Evolutionary conservation across 2,329 filamentous ascomycete species (phyloP).

Genomic region (Aspergillus alliaceus): DNA sequence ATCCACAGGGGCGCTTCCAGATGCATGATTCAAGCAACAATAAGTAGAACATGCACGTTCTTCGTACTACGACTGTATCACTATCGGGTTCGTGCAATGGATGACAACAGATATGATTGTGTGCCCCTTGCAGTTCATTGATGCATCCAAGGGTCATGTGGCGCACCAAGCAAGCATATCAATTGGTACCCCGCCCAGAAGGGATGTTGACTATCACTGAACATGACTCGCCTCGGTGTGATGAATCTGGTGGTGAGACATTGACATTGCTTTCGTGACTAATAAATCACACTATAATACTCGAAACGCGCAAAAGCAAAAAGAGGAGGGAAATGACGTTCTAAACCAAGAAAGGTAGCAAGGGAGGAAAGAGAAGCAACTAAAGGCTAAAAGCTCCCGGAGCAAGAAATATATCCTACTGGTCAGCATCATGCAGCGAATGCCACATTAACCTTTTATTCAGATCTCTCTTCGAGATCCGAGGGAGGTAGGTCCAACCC

Average conservation of each 20-base stretch:
- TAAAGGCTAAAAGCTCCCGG: background rate
- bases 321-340: background rate
- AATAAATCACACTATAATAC: too few relatives aligned
- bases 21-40: background rate
- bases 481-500: conserved; percentile 54
- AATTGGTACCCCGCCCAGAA: background rate
- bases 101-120: background rate
- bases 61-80: background rate
- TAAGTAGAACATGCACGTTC: background rate
- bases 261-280: background rate
- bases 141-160: background rate
- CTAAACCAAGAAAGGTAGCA: background rate
- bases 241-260: background rate
- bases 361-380: too few relatives aligned
- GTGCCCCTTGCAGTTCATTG: background rate
- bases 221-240: background rate
- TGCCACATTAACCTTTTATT: conserved; percentile 29
- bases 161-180: background rate
- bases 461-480: conserved; percentile 50
- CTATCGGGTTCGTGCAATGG: too few relatives aligned
- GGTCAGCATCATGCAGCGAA: background rate
- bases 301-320: background rate
- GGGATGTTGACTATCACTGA: background rate
- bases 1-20: background rate
- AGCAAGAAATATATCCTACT: background rate